phyloP scores from a whole-genome alignment of 495 filamentous ascomycete genomes.

The Margaritispora aquatica region DNA sequence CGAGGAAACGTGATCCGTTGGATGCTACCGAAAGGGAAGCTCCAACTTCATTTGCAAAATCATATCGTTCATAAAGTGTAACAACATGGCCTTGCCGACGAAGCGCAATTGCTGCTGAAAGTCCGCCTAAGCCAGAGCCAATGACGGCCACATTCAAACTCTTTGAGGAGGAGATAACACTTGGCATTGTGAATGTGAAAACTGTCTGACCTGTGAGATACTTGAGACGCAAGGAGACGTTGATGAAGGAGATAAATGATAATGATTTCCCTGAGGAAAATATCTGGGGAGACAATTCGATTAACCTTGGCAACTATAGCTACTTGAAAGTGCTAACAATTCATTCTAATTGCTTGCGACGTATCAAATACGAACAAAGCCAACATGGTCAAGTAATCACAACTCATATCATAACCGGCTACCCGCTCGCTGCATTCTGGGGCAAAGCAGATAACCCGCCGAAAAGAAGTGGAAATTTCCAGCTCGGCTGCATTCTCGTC shows the following conservation, averaged over 20 bases:
- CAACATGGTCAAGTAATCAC: neutral
- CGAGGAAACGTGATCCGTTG: conserved; percentile 44
- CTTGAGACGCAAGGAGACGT: no score
- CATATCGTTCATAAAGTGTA: conserved; percentile 46
- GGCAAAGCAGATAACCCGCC: neutral
- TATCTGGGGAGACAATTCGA: no score
- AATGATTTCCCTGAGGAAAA: no score
- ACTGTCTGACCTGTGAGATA: no score
- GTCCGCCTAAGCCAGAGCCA: conserved; percentile 31
- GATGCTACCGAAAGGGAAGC: conserved; percentile 53
- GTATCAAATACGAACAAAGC: neutral
- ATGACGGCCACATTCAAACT: conserved; percentile 16
- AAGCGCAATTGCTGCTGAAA: conserved; percentile 48
- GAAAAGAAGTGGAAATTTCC: neutral
- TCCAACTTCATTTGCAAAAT: conserved; percentile 47
- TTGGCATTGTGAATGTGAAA: neutral
- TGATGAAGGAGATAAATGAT: no score
- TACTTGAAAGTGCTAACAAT: no score
- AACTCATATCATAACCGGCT: no score
- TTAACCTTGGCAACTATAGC: no score
- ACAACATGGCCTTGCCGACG: conserved; percentile 47
- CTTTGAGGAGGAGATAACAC: neutral
- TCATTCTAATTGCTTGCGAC: neutral
- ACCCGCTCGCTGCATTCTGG: neutral
- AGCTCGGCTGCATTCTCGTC: neutral